These are phyloP conservation scores for Chenopodium berlandieri DNA, from an alignment of 148 eudicot genomes.

Conservation along the genomic window DNA sequence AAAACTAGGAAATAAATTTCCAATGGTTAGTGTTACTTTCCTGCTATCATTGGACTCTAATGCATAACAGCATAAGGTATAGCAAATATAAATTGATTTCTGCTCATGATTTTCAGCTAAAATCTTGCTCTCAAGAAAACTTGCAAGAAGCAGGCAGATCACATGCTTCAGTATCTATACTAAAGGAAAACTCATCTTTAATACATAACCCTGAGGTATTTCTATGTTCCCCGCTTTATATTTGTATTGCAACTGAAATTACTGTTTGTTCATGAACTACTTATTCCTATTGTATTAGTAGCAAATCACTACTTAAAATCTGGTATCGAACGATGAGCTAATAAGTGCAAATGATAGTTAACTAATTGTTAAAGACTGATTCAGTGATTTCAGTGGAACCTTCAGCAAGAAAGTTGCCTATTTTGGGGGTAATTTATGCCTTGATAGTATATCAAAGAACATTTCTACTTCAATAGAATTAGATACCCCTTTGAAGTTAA, in stretches of 20 bases:
- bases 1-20: constrained; percentile 39
- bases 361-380: background rate
- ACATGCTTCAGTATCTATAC: constrained; percentile 30
- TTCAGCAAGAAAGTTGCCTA: background rate
- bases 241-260: background rate
- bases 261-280: background rate
- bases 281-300: background rate
- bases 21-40: constrained; percentile 45
- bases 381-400: background rate
- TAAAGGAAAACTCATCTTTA: constrained; percentile 31
- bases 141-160: constrained; percentile 37
- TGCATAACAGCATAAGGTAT: background rate
- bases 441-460: background rate
- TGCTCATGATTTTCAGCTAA: constrained; percentile 34
- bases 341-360: background rate
- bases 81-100: constrained; percentile 7
- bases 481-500: background rate
- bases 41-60: background rate
- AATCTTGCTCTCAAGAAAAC: constrained; percentile 31
- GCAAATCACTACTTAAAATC: background rate
- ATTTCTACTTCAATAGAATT: background rate
- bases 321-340: background rate
- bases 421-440: too few species aligned
- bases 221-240: background rate
- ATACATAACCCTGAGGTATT: constrained; percentile 39